Percentiles rank a stretch among this genome's conserved stretches.
Conservation (phyloP, 1,139 yeast genomes). For the Suhomyces chickasaworum region DNA sequence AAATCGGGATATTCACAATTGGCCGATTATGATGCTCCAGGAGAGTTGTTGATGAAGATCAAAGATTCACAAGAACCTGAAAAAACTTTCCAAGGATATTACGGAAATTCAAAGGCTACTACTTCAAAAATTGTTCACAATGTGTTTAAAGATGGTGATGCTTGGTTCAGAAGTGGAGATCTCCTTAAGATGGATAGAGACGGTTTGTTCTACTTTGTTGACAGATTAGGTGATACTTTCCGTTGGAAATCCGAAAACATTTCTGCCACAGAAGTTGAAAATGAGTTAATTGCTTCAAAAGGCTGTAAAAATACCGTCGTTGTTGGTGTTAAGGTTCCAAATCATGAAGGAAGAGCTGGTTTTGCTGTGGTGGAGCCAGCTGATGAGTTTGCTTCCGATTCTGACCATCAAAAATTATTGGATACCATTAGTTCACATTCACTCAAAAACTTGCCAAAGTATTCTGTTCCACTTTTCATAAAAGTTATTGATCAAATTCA, state of each 20-base stretch:
- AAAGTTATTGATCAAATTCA: constrained; percentile 65
- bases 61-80: constrained; percentile 63
- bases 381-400: constrained; percentile 31
- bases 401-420: constrained; percentile 32
- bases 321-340: constrained; percentile 84
- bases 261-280: constrained; percentile 91
- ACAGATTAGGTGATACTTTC: constrained; percentile 92
- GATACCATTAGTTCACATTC: constrained; percentile 39
- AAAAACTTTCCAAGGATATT: constrained; percentile 86
- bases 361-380: constrained; percentile 71
- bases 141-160: constrained; percentile 85
- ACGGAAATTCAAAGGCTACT: constrained; percentile 79
- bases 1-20: constrained; percentile 57
- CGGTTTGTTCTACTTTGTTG: constrained; percentile 81
- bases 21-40: constrained; percentile 63
- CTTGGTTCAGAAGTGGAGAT: constrained; percentile 91
- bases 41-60: constrained; percentile 82
- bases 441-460: constrained; percentile 64
- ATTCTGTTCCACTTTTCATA: constrained; percentile 84
- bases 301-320: constrained; percentile 72
- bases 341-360: constrained; percentile 95
- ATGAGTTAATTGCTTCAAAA: constrained; percentile 58
- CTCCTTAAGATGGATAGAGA: constrained; percentile 68
- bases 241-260: constrained; percentile 98
- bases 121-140: constrained; percentile 69